phyloP scores from a whole-genome alignment of 176 grass and related monocot species.

The Hyparrhenia diplandra region DNA sequence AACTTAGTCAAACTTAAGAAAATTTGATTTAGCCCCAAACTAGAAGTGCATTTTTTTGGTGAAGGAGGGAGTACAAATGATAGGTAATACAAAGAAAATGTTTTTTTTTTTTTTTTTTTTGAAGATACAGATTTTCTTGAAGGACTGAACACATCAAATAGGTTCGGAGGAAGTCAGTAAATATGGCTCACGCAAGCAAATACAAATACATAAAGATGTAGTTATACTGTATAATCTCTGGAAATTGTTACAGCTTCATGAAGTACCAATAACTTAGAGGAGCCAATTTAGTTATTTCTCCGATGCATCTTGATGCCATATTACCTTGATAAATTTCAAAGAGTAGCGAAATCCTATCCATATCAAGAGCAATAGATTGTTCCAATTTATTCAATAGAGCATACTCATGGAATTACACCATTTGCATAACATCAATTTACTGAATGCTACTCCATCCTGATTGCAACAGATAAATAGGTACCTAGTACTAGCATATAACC shows the following conservation, averaged over 20 bases:
- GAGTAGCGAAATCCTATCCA: neutral
- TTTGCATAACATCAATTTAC: neutral
- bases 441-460: neutral
- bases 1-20: neutral
- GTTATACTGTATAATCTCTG: too few species aligned
- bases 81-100: neutral
- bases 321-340: neutral
- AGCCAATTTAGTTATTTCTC: neutral
- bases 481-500: too few species aligned
- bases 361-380: neutral
- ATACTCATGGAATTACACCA: neutral
- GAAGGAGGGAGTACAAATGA: neutral
- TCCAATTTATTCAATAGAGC: neutral
- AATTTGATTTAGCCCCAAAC: neutral
- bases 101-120: too few species aligned
- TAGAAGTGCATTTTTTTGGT: neutral
- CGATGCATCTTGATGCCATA: neutral
- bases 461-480: neutral
- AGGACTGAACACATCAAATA: neutral
- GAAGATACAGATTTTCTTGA: neutral
- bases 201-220: neutral
- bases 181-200: neutral
- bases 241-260: neutral
- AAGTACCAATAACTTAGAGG: neutral
- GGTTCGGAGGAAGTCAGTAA: neutral